Evolutionary conservation across 768 basidiomycete genomes (phyloP).

Genomic region (Polyporus arcularius): DNA sequence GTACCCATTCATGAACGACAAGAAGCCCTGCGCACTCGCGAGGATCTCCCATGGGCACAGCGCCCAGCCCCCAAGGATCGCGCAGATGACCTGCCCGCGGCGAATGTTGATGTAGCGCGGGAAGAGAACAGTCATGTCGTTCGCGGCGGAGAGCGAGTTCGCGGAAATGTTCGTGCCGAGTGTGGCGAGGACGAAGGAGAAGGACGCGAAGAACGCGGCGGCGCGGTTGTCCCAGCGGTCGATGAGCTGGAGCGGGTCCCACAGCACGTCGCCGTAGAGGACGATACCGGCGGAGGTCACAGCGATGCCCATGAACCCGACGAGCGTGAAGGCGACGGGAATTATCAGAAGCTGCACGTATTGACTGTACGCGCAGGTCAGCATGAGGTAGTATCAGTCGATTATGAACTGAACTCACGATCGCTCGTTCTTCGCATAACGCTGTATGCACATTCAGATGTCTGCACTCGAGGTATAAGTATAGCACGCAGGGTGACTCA

Average conservation of each 20-base stretch:
- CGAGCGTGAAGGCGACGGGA: slow-evolving; percentile 73
- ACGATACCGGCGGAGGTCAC: slow-evolving; percentile 75
- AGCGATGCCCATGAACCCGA: slow-evolving; percentile 78
- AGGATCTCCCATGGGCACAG: slow-evolving; percentile 89
- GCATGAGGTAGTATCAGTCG: background rate
- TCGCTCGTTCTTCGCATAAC: slow-evolving; percentile 71
- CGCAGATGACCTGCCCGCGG: slow-evolving; percentile 75
- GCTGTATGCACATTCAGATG: slow-evolving; percentile 32
- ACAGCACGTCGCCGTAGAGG: slow-evolving; percentile 64
- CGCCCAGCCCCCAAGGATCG: slow-evolving; percentile 81
- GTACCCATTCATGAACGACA: slow-evolving; percentile 81
- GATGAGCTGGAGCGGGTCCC: slow-evolving; percentile 80
- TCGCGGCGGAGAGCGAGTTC: slow-evolving; percentile 75
- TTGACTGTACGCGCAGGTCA: slow-evolving; percentile 45
- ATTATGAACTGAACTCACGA: slow-evolving; percentile 42
- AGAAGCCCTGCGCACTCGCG: slow-evolving; percentile 61
- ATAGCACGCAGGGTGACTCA: background rate
- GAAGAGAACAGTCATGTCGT: slow-evolving; percentile 80
- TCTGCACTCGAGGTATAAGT: no score
- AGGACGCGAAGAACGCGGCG: slow-evolving; percentile 80
- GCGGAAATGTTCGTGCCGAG: slow-evolving; percentile 72
- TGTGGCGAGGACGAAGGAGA: slow-evolving; percentile 72
- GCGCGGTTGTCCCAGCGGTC: slow-evolving; percentile 84
- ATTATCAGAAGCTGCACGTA: slow-evolving; percentile 76
- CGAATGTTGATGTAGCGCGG: slow-evolving; percentile 81